Base-by-base conservation (phyloP, 441 rosid genomes). In the Pelargonium citronellum region DNA sequence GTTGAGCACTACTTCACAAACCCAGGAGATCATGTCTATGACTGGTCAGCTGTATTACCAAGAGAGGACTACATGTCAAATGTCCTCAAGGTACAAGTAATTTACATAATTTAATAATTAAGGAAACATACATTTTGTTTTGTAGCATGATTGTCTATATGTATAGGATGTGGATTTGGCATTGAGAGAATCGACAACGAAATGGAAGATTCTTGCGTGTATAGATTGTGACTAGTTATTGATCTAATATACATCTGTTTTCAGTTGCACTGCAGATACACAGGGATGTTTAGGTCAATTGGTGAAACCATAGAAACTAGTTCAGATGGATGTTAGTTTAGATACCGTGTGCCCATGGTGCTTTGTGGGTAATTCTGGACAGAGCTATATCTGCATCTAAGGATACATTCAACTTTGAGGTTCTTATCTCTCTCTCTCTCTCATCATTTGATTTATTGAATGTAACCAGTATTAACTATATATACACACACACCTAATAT, bases 271-370 rank as follows among this genome's bases (percentile, higher is more conserved):
- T 30, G 37, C 51, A 15, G 75, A 79, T 51, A 74, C 74, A 9
- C 16, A 24, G 75, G 66, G 39, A 74, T 67, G 98, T 77, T 90
- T 0, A 79, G 81, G 70, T 78, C 88, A 71, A 78, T 60, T 5
- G 74, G 81, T 74, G 79, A 57, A 75, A 78, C 19, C 71, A 17
- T 76, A 5, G 90, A 87, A 82, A 89, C 80, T 80, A 51, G 74
- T 89, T 46, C 83, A 43, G 64, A 85, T 93, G 22, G 97, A 89
- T 71, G 65, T 93, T 47, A 87, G 86, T 80, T 91, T 94, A 16
- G 98, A 93, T 77, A 79, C 91, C 5, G 90, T 93, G 55, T 91
- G 97, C 68, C 92, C 97, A 1, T 93, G 95, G 96, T 93, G 96
- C 75, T 89, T 83, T 70, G 87, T 91, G 15, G 97, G 97, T 1